A percentile compares a stretch with the other conserved stretches of the same genome.
Evolutionary conservation across 345 rosid genomes (phyloP).

Genomic region (Boechera stricta): DNA sequence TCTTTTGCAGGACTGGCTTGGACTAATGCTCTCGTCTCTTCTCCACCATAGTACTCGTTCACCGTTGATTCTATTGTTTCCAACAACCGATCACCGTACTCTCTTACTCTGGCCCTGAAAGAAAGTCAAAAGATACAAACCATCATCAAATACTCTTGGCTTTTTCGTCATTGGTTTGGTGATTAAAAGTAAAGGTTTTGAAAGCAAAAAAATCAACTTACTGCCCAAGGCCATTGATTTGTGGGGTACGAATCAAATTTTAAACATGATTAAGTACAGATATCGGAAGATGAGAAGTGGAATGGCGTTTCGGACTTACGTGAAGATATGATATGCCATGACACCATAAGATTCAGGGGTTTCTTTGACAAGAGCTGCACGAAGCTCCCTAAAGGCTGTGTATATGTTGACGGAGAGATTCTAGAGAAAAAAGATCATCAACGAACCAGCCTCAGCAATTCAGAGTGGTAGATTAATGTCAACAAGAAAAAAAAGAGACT

Average conservation of each 20-base stretch:
- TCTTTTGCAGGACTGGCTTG: not conserved
- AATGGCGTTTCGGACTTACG: constrained; percentile 51
- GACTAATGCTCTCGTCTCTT: not conserved
- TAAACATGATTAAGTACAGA: not conserved
- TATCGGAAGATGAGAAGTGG: constrained; percentile 11
- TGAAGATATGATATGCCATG: constrained; percentile 91
- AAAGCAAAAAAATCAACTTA: constrained; percentile 56
- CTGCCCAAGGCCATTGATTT: constrained; percentile 92
- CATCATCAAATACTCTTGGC: not conserved
- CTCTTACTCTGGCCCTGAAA: constrained; percentile 73
- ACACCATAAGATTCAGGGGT: constrained; percentile 62
- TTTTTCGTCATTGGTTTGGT: constrained; percentile 14
- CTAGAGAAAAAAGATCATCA: constrained; percentile 45
- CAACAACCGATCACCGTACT: constrained; percentile 76
- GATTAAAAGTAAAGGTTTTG: constrained; percentile 5
- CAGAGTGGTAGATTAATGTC: constrained; percentile 13
- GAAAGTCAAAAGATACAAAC: constrained; percentile 11
- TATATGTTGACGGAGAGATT: constrained; percentile 72
- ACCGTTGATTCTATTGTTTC: constrained; percentile 79
- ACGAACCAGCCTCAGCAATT: constrained; percentile 19
- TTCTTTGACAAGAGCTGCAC: constrained; percentile 79
- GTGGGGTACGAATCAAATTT: constrained; percentile 11
- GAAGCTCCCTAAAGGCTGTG: constrained; percentile 72
- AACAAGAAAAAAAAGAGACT: constrained; percentile 22
- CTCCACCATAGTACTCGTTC: constrained; percentile 49